Evolutionary conservation across 306 rosid species (phyloP).

Genomic region (Carpinus fangiana): DNA sequence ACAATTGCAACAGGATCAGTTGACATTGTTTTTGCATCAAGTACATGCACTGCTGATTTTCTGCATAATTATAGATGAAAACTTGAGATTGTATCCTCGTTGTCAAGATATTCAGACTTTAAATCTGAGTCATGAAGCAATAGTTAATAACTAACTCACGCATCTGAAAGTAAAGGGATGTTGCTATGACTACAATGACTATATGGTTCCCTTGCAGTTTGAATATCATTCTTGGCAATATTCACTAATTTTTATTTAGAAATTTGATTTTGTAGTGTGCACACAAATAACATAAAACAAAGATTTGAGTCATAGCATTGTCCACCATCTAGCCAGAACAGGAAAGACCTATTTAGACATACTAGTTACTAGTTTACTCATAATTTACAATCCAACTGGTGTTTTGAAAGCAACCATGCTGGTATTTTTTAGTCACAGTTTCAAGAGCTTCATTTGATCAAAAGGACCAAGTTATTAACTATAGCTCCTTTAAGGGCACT

Average conservation of each 20-base stretch:
- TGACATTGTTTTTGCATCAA: slow-evolving; percentile 93
- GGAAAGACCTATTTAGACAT: background rate
- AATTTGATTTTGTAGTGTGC: background rate
- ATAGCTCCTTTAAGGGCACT: background rate
- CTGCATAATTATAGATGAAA: slow-evolving; percentile 43
- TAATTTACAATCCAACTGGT: background rate
- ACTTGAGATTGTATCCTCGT: slow-evolving; percentile 10
- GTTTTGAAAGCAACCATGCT: background rate
- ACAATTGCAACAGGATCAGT: slow-evolving; percentile 82
- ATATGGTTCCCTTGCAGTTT: background rate
- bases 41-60: slow-evolving; percentile 65
- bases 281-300: background rate
- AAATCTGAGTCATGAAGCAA: background rate
- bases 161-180: background rate
- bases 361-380: background rate
- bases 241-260: background rate
- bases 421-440: background rate
- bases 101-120: background rate
- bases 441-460: background rate
- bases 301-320: background rate
- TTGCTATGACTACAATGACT: background rate
- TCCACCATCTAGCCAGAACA: background rate
- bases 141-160: no score
- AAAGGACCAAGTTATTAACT: background rate
- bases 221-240: background rate